Evolutionary conservation across 2,329 filamentous ascomycete species (phyloP).

Genomic region (Hypomyces rosellus): DNA sequence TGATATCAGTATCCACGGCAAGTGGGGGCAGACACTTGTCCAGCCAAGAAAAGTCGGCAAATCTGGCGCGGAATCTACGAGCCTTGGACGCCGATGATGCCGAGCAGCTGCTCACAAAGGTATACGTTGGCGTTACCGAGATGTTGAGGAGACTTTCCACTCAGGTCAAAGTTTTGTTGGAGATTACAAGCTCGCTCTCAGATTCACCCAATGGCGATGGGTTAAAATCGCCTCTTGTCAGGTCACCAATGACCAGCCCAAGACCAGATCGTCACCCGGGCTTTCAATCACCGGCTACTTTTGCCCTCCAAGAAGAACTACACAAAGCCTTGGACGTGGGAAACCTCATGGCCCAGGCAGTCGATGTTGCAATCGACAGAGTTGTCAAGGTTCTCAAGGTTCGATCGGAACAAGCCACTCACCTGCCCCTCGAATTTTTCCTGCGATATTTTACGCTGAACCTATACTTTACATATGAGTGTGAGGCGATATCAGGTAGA

Average conservation of each 20-base stretch:
- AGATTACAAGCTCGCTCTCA: conserved; percentile 74
- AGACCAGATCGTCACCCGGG: conserved; percentile 26
- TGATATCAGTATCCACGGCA: conserved; percentile 76
- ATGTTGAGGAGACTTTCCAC: conserved; percentile 77
- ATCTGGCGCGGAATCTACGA: conserved; percentile 80
- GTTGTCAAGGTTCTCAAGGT: conserved; percentile 71
- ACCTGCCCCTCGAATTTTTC: conserved; percentile 63
- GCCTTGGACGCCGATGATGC: conserved; percentile 78
- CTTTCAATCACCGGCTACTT: conserved; percentile 20
- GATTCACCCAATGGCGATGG: conserved; percentile 33
- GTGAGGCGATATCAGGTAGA: conserved; percentile 74
- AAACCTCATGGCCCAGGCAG: conserved; percentile 70
- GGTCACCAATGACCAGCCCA: conserved; percentile 49
- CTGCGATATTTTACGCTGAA: conserved; percentile 79
- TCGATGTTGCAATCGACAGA: conserved; percentile 74
- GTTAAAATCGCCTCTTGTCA: conserved; percentile 41
- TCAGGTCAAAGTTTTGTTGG: conserved; percentile 89
- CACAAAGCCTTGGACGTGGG: conserved; percentile 71
- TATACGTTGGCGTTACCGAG: conserved; percentile 85
- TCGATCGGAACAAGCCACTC: conserved; percentile 64
- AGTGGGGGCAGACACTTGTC: conserved; percentile 61
- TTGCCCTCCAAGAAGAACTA: conserved; percentile 64
- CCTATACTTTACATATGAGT: conserved; percentile 77
- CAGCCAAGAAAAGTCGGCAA: conserved; percentile 83
- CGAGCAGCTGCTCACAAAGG: conserved; percentile 71